Evolutionary conservation across 768 basidiomycete species (phyloP).

Genomic region (Kwoniella dejecticola): DNA sequence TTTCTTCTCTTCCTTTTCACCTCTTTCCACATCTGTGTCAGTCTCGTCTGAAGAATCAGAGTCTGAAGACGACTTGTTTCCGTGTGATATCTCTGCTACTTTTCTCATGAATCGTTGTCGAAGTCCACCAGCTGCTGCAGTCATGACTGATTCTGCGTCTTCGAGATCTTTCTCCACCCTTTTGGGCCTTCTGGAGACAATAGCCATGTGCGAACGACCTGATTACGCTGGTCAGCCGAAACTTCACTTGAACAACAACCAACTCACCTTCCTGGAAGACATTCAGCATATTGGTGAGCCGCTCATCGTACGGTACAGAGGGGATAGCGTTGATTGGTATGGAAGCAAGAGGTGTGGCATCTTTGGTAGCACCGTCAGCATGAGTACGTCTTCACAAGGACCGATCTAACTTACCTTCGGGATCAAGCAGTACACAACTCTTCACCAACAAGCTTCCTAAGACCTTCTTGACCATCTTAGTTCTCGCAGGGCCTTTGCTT

Average conservation of each 20-base stretch:
- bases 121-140: constrained; percentile 76
- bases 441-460: constrained; percentile 85
- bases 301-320: constrained; percentile 81
- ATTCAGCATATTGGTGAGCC: constrained; percentile 79
- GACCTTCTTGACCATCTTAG: constrained; percentile 71
- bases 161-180: constrained; percentile 57
- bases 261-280: constrained; percentile 73
- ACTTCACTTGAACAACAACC: background rate
- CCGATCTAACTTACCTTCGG: constrained; percentile 62
- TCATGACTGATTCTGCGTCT: constrained; percentile 62
- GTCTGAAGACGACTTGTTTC: constrained; percentile 61
- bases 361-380: constrained; percentile 57
- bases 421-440: constrained; percentile 80
- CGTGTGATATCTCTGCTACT: constrained; percentile 63
- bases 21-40: constrained; percentile 34
- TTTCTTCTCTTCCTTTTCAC: constrained; percentile 42
- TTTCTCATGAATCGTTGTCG: constrained; percentile 74
- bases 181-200: constrained; percentile 68
- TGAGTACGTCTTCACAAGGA: background rate
- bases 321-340: constrained; percentile 84
- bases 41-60: constrained; percentile 54
- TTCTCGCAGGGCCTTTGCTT: constrained; percentile 29
- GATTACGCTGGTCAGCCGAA: background rate
- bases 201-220: constrained; percentile 83
- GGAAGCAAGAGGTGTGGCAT: constrained; percentile 77